Percentiles rank a stretch among this genome's conserved stretches.
Conservation (phyloP, 805 yeast genomes). For the Monosporozyma solicola region DNA sequence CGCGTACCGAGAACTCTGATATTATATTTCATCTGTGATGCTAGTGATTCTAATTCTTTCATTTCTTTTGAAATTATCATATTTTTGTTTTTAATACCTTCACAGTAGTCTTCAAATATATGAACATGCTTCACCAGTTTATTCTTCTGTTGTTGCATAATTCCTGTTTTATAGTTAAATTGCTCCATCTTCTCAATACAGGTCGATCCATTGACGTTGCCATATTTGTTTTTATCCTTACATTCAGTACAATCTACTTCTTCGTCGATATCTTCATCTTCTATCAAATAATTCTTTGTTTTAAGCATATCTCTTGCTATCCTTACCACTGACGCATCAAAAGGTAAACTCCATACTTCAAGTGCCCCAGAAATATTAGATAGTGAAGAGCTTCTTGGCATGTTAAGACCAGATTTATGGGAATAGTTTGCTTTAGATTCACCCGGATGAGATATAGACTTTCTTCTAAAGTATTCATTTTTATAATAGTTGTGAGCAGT, state of each 20-base stretch:
- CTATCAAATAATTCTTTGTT: background rate
- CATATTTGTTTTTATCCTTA: background rate
- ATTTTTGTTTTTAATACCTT: slow-evolving; percentile 19
- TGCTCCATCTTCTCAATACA: background rate
- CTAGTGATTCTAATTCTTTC: slow-evolving; percentile 37
- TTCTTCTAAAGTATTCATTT: slow-evolving; percentile 21
- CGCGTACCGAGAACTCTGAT: slow-evolving; percentile 48
- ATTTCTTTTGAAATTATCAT: slow-evolving; percentile 33
- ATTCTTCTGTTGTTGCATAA: background rate
- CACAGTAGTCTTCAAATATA: slow-evolving; percentile 11
- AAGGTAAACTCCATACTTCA: slow-evolving; percentile 25
- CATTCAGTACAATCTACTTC: background rate
- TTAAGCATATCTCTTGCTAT: slow-evolving; percentile 20
- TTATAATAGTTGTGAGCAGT: slow-evolving; percentile 8
- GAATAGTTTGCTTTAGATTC: background rate
- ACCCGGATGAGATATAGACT: slow-evolving; percentile 16
- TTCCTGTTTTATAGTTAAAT: background rate
- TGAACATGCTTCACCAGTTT: slow-evolving; percentile 6
- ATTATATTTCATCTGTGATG: slow-evolving; percentile 59
- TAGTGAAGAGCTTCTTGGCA: slow-evolving; percentile 16
- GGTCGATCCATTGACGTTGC: background rate
- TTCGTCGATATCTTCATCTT: background rate
- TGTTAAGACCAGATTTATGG: background rate
- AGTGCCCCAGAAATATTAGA: slow-evolving; percentile 21
- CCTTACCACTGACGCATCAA: slow-evolving; percentile 24